These are phyloP conservation scores for Eragrostis nindensis DNA, from an alignment of 176 grass and related monocot species.

Conservation along the genomic window DNA sequence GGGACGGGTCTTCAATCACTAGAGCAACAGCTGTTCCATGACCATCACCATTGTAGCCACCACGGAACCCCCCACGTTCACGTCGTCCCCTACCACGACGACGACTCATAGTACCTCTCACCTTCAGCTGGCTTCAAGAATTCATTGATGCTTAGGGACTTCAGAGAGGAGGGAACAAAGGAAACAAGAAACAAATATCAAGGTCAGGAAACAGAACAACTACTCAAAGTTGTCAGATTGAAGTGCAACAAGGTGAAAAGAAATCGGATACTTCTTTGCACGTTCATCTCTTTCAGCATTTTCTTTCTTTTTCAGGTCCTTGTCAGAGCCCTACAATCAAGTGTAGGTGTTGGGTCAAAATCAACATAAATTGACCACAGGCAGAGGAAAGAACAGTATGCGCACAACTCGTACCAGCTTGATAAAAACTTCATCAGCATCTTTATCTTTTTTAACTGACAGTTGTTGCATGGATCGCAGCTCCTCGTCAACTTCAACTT, in stretches of 20 bases:
- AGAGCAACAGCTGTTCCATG: conserved; percentile 42
- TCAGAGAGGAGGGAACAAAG: neutral
- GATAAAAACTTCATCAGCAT: conserved; percentile 58
- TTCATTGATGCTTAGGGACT: conserved; percentile 81
- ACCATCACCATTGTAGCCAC: conserved; percentile 38
- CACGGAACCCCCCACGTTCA: conserved; percentile 35
- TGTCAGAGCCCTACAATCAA: conserved; percentile 58
- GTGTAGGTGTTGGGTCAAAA: neutral
- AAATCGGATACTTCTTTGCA: conserved; percentile 52
- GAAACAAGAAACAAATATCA: neutral
- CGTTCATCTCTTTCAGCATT: conserved; percentile 71
- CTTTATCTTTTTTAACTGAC: conserved; percentile 69
- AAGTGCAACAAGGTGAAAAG: neutral
- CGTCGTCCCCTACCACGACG: conserved; percentile 56
- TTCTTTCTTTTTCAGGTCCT: conserved; percentile 72
- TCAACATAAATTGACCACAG: neutral
- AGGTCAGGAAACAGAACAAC: neutral
- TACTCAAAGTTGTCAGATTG: neutral
- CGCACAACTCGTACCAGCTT: conserved; percentile 53
- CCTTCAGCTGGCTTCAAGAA: conserved; percentile 83
- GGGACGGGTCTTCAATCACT: conserved; percentile 57
- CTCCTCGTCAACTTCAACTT: conserved; percentile 82
- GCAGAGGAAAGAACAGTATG: neutral
- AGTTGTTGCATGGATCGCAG: conserved; percentile 69
- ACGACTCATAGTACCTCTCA: conserved; percentile 43